These are phyloP conservation scores for Pseudogymnoascus sp. DNA, from an alignment of 2,329 filamentous ascomycete species.

Conservation along the genomic window DNA sequence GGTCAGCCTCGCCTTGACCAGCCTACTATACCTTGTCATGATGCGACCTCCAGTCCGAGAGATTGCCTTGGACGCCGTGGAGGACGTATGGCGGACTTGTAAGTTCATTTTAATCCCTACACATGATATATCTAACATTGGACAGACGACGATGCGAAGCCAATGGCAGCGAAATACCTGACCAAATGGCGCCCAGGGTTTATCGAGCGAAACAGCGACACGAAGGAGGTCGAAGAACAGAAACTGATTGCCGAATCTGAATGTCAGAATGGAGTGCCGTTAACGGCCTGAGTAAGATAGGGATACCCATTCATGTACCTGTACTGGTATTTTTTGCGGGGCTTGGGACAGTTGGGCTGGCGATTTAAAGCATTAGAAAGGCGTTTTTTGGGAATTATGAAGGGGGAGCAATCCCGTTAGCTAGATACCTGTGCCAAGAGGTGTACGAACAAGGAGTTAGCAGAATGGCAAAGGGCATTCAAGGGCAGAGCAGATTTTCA, in stretches of 20 bases:
- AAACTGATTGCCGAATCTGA: neutral
- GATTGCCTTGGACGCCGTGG: slow-evolving; percentile 55
- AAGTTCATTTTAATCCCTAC: slow-evolving; percentile 29
- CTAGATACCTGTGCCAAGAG: slow-evolving; percentile 2
- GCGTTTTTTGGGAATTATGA: slow-evolving; percentile 7
- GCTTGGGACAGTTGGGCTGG: neutral
- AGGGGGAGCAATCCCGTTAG: slow-evolving; percentile 1
- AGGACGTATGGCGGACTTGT: slow-evolving; percentile 62
- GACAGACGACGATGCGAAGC: slow-evolving; percentile 53
- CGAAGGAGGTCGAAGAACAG: neutral
- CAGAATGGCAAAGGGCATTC: neutral
- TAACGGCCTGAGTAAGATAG: slow-evolving; percentile 7
- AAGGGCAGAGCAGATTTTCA: neutral
- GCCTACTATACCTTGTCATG: slow-evolving; percentile 59
- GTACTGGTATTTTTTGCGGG: slow-evolving; percentile 4
- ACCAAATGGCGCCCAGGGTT: slow-evolving; percentile 49
- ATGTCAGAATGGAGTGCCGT: neutral
- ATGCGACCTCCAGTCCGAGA: slow-evolving; percentile 59
- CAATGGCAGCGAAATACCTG: slow-evolving; percentile 56
- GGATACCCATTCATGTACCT: neutral
- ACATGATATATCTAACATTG: slow-evolving; percentile 17
- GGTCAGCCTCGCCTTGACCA: slow-evolving; percentile 55
- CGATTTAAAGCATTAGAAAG: neutral
- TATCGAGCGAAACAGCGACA: slow-evolving; percentile 17
- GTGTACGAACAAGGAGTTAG: neutral